Evolutionary conservation across 2,329 filamentous ascomycete genomes (phyloP), one percentile per base, ranked within the genome.

Genomic region (Sphaerulina vaccinii): DNA sequence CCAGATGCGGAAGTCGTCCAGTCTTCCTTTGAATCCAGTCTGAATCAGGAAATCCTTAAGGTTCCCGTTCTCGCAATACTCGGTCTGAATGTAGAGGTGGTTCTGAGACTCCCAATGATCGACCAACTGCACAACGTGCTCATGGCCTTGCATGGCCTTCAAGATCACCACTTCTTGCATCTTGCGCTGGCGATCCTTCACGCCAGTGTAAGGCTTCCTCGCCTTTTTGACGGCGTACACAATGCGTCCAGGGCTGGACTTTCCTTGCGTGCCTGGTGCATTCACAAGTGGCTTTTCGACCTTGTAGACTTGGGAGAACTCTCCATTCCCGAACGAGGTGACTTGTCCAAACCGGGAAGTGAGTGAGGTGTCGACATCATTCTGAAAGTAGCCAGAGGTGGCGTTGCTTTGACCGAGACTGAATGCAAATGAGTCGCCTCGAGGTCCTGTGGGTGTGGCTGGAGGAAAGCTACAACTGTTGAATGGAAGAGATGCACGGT

Each of bases 1-100:
- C 90, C 93, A 99, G 70, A 97, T 96, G 56, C 93, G 83, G 73
- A 99, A 99, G 69, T 97, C 93, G 71, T 99, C 93, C 59, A 99
- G 74, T 62, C 92, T 83, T 40, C 90, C 91, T 67, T 88, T 90
- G 55, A 86, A 80, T 19, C 93, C 93, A 54, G 90, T 83, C 52
- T 87, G 82, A n/a, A 83, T 80, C 23, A 99, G 78, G 67, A 97
- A 99, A 13, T 84, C 80, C 67, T 95, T 87, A 37, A 99, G 75
- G 55, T 89, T 95, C 13, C 93, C 93, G 68, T 96, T 90, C 68
- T 96, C 91, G 65, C 93, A 99, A 68, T 86, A 97, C 67, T 99
- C 93, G 0, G 92, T 97, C 74, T 97, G 92, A 55, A 99, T 97
- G 73, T 96, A 99, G 8, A 99, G 80, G 66, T 92, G 85, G 51